Percentiles rank a stretch among this genome's conserved stretches.
These are phyloP conservation scores for Favolaschia claudopus DNA, from an alignment of 768 basidiomycete species.

Conservation along the genomic window DNA sequence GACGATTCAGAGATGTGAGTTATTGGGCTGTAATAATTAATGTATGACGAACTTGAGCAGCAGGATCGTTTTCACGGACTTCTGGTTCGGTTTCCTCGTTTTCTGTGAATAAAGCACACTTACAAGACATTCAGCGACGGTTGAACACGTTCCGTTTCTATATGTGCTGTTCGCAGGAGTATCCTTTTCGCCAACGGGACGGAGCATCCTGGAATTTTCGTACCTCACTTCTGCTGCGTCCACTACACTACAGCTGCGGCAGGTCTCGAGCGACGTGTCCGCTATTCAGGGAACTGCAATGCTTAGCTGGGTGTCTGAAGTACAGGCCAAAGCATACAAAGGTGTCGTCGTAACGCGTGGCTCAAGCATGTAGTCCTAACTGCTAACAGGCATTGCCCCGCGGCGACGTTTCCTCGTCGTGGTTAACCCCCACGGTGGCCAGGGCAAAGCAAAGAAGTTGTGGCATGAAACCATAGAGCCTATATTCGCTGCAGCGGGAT, in stretches of 20 bases:
- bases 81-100: not conserved
- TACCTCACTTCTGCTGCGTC: conserved; percentile 24
- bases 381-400: conserved; percentile 44
- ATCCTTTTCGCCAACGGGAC: conserved; percentile 16
- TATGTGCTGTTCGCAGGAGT: conserved; percentile 15
- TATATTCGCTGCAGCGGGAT: conserved; percentile 59
- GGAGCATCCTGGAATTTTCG: conserved; percentile 22
- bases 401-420: conserved; percentile 54
- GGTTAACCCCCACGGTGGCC: conserved; percentile 64
- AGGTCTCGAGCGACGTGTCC: conserved; percentile 21
- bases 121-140: not conserved
- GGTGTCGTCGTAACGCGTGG: not conserved
- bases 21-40: too few relatives aligned
- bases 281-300: conserved; percentile 2
- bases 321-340: conserved; percentile 20
- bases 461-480: conserved; percentile 57
- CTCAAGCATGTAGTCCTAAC: not conserved
- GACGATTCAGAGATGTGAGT: not conserved
- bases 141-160: conserved; percentile 18
- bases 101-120: not conserved
- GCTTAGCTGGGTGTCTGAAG: conserved; percentile 19
- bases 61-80: conserved; percentile 8
- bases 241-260: conserved; percentile 18
- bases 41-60: not conserved
- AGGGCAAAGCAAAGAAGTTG: conserved; percentile 56